These are phyloP conservation scores for Carex scoparia DNA, from an alignment of 176 grass and related monocot species.

Conservation along the genomic window DNA sequence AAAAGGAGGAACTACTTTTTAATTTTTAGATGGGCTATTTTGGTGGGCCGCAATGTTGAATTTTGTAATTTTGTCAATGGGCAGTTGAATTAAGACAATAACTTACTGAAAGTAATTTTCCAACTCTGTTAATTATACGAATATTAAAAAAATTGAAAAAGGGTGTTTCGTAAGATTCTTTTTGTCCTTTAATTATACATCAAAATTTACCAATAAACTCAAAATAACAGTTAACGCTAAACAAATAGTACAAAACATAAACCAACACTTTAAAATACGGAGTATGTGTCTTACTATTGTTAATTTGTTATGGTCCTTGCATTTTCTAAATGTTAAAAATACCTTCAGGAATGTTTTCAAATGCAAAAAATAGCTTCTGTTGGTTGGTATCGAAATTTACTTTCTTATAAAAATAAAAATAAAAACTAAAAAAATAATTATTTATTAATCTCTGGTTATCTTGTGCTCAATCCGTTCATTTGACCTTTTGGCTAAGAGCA, in stretches of 20 bases:
- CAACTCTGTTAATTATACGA: not conserved
- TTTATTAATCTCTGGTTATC: too few relatives aligned
- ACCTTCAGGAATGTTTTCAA: too few relatives aligned
- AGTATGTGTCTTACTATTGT: too few relatives aligned
- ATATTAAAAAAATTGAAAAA: not conserved
- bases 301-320: too few relatives aligned
- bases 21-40: not conserved
- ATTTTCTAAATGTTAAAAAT: too few relatives aligned
- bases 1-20: not conserved
- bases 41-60: not conserved
- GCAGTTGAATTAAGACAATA: not conserved
- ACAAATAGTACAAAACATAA: not conserved
- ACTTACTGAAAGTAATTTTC: not conserved
- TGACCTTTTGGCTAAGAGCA: slow-evolving; percentile 74
- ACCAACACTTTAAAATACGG: not conserved
- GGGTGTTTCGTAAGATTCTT: not conserved
- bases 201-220: not conserved
- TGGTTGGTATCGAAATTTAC: too few relatives aligned
- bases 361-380: too few relatives aligned
- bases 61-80: not conserved
- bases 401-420: too few relatives aligned
- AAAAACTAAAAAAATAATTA: too few relatives aligned
- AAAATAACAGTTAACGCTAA: not conserved
- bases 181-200: not conserved
- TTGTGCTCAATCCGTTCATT: too few relatives aligned